These are phyloP conservation scores for Ceratobasidium sp. DNA, from an alignment of 1,284 basidiomycete genomes.

Conservation along the genomic window DNA sequence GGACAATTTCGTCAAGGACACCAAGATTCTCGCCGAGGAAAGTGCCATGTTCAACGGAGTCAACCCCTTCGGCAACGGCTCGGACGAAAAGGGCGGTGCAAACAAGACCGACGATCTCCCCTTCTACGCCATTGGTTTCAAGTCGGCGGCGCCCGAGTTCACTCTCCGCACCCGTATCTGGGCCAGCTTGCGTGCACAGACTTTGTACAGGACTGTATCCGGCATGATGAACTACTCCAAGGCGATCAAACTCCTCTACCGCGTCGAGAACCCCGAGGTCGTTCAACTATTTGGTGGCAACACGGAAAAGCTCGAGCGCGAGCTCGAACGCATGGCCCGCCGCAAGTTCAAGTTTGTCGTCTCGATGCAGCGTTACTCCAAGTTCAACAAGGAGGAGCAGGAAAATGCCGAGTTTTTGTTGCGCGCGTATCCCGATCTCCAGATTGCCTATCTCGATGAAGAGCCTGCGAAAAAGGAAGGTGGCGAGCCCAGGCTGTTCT, in stretches of 20 bases:
- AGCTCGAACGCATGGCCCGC: slow-evolving; percentile 96
- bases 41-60: slow-evolving; percentile 83
- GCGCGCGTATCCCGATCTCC: slow-evolving; percentile 97
- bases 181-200: slow-evolving; percentile 98
- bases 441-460: slow-evolving; percentile 98
- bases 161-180: slow-evolving; percentile 98
- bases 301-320: slow-evolving; percentile 95
- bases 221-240: slow-evolving; percentile 99
- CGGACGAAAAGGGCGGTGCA: slow-evolving; percentile 80
- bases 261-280: slow-evolving; percentile 98
- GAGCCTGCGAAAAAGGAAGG: slow-evolving; percentile 93
- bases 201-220: slow-evolving; percentile 97
- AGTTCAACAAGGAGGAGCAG: slow-evolving; percentile 99
- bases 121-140: slow-evolving; percentile 99
- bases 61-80: slow-evolving; percentile 70
- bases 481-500: slow-evolving; percentile 94
- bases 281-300: slow-evolving; percentile 97
- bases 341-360: slow-evolving; percentile 99
- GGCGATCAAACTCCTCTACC: slow-evolving; percentile 99
- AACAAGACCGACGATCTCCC: slow-evolving; percentile 94
- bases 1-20: slow-evolving; percentile 99
- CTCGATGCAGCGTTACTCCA: slow-evolving; percentile 99
- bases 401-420: slow-evolving; percentile 99
- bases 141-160: slow-evolving; percentile 97
- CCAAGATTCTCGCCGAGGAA: slow-evolving; percentile 98